A percentile compares a stretch with the other conserved stretches of the same genome.
phyloP scores from a whole-genome alignment of 2,329 filamentous ascomycete species.

The Colletotrichum truncatum region DNA sequence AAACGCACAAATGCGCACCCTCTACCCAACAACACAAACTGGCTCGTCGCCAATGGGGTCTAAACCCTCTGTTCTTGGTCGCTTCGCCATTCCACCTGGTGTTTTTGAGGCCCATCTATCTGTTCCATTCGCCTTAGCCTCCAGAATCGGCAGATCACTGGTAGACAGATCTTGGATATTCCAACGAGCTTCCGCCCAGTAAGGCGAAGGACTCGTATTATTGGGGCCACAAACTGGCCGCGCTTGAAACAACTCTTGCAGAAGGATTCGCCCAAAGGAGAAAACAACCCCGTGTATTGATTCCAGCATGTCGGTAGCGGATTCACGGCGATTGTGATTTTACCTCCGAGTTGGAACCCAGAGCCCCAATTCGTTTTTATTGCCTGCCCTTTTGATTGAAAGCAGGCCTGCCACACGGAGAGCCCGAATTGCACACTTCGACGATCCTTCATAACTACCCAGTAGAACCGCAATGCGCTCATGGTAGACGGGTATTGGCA shows the following conservation, averaged over 20 bases:
- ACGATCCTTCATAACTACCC: neutral
- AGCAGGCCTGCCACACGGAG: neutral
- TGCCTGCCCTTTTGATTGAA: neutral
- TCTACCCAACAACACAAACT: neutral
- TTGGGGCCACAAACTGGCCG: neutral
- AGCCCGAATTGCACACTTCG: neutral
- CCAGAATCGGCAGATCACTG: neutral
- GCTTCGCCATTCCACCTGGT: neutral
- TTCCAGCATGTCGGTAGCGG: conserved; percentile 8
- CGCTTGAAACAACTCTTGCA: conserved; percentile 6
- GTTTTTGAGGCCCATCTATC: neutral
- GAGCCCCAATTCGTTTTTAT: neutral
- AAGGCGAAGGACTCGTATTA: neutral
- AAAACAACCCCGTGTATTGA: neutral
- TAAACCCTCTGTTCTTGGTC: neutral
- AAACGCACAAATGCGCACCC: conserved; percentile 4
- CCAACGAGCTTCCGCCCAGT: neutral
- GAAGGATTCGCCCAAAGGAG: conserved; percentile 4
- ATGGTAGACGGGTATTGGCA: neutral
- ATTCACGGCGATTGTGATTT: too few relatives aligned
- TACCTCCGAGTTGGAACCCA: neutral
- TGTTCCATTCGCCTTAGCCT: neutral
- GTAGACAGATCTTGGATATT: conserved; percentile 1
- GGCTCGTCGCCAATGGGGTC: neutral
- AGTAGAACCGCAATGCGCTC: neutral